phyloP scores from a whole-genome alignment of 2,329 filamentous ascomycete species.

The Venturia oleaginea region DNA sequence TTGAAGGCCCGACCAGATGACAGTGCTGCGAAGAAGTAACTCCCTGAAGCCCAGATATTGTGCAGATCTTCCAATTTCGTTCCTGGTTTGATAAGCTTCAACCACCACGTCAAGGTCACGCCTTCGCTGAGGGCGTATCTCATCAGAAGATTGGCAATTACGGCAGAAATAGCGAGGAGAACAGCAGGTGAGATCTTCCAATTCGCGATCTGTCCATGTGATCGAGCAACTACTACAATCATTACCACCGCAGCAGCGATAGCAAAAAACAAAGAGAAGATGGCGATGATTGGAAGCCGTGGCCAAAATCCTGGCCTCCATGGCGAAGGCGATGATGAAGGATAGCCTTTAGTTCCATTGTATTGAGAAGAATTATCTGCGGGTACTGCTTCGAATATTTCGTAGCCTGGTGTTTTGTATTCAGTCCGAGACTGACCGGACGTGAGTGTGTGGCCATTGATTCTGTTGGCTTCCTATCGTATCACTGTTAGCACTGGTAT shows the following conservation, averaged over 20 bases:
- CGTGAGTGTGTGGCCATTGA: not conserved
- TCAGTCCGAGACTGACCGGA: not conserved
- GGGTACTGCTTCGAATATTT: not conserved
- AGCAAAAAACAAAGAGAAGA: not conserved
- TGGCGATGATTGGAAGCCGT: not conserved
- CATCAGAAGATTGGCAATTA: not conserved
- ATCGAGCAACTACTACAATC: not conserved
- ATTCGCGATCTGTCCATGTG: not conserved
- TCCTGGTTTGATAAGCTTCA: not conserved
- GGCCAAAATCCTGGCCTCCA: conserved; percentile 2
- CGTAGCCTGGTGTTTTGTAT: not conserved
- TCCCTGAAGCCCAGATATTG: not conserved
- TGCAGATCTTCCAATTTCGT: not conserved
- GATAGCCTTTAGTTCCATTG: not conserved
- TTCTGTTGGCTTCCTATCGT: not conserved
- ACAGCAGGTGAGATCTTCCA: conserved; percentile 1
- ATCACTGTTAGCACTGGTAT: not conserved
- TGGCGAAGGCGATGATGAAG: not conserved
- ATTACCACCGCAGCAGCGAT: not conserved
- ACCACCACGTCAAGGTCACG: not conserved
- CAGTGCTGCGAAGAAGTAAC: not conserved
- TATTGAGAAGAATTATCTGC: not conserved
- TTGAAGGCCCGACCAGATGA: not conserved
- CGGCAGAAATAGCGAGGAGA: conserved; percentile 3
- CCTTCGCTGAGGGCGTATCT: not conserved